Evolutionary conservation across 768 basidiomycete species (phyloP).

Genomic region (Tricholoma furcatifolium): DNA sequence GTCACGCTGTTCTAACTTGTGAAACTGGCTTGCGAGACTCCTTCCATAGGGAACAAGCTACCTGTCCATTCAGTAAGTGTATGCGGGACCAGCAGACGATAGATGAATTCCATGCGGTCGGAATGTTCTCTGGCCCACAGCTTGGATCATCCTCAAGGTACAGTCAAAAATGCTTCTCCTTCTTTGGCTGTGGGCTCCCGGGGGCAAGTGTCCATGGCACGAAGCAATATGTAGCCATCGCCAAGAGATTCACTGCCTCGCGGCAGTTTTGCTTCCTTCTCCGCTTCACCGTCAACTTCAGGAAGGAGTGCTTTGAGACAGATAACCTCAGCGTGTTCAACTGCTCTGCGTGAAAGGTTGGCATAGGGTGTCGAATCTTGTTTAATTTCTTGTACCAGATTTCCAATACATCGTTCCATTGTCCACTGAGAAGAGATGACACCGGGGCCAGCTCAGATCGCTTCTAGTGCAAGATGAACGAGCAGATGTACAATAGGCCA

Average conservation of each 20-base stretch:
- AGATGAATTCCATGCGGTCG: background rate
- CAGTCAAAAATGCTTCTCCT: background rate
- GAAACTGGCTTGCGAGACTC: background rate
- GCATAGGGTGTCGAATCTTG: slow-evolving; percentile 20
- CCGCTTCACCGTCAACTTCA: slow-evolving; percentile 11
- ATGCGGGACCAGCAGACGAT: slow-evolving; percentile 18
- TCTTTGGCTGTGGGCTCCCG: background rate
- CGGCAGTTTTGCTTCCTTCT: slow-evolving; percentile 8
- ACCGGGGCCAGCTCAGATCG: too few relatives aligned
- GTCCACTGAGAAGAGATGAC: too few relatives aligned
- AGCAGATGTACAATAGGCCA: too few relatives aligned
- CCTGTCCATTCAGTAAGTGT: slow-evolving; percentile 20
- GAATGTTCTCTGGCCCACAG: slow-evolving; percentile 5
- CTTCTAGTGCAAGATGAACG: too few relatives aligned
- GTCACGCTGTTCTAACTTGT: background rate
- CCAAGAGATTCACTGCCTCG: slow-evolving; percentile 17
- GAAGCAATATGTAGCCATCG: slow-evolving; percentile 18
- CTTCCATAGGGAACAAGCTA: slow-evolving; percentile 19
- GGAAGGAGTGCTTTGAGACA: slow-evolving; percentile 22
- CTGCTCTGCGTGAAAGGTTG: slow-evolving; percentile 18
- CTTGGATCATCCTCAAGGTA: slow-evolving; percentile 1
- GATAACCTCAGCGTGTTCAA: slow-evolving; percentile 17
- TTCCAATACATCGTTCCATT: slow-evolving; percentile 13
- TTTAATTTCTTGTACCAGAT: too few relatives aligned
- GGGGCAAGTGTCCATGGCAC: slow-evolving; percentile 15